Evolutionary conservation across 768 basidiomycete genomes (phyloP), one percentile per base, ranked within the genome.

Genomic region (Amyloporia xantha): DNA sequence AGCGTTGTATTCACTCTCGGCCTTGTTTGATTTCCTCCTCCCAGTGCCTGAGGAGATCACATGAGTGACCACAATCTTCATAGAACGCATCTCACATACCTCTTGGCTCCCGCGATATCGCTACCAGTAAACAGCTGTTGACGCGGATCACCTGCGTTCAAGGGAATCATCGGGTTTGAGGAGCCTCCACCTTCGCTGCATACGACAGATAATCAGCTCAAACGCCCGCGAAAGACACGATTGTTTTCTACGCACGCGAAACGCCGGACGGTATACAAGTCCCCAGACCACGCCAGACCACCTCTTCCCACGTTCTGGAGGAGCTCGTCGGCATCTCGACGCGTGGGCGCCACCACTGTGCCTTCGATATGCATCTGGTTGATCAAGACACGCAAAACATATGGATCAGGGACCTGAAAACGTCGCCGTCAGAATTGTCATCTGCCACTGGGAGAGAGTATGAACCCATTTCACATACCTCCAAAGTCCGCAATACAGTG

Each of bases 401-500:
- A 81, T 27, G 76, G 75, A 54, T 95, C 73, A 11, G 77, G 73
- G 53, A 95, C 73, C 92, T 97, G 55, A 19, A 44, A 26, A 38
- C 15, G 28, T 55, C 20, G 55, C 40, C 41, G n/a, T 15, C 4
- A 5, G 10, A 12, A 5, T 26, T 12, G n/a, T n/a, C n/a, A n/a
- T n/a, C n/a, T n/a, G n/a, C n/a, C n/a, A n/a, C n/a, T n/a, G n/a
- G 11, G 41, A 7, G 6, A 3, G 4, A n/a, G 15, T 3, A n/a
- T n/a, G n/a, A n/a, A n/a, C n/a, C n/a, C n/a, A n/a, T n/a, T n/a
- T n/a, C n/a, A 67, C 78, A 6, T 53, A 92, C 95, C 21, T 86
- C 81, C 6, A 97, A 74, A 15, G 84, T 85, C 23, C 91, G 84
- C 21, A 95, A 72, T 20, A 94, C 77, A 5, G 94, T 97, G 2